These are phyloP conservation scores for Ophiostoma himal-ulmi DNA, from an alignment of 2,329 filamentous ascomycete species.

Conservation along the genomic window DNA sequence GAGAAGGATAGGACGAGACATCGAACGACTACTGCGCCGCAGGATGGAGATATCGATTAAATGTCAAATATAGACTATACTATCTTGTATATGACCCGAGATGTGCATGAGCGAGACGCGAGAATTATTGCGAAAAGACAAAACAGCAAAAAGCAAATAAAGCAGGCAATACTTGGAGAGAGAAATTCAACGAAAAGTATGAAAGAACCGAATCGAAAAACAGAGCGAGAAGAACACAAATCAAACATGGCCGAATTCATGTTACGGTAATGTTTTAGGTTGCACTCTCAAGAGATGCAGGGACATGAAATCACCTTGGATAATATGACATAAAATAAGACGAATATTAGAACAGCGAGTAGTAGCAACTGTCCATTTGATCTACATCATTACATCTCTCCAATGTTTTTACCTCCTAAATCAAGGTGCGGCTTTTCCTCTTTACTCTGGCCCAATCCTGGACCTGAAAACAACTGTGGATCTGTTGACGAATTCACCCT, in stretches of 20 bases:
- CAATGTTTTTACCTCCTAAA: neutral
- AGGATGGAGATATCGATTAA: neutral
- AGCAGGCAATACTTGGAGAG: neutral
- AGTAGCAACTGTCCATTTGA: neutral
- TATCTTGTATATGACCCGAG: neutral
- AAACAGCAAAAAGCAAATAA: neutral
- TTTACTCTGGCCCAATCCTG: neutral
- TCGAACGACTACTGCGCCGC: slow-evolving; percentile 4
- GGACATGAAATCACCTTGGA: neutral
- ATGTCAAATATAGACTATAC: neutral
- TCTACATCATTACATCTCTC: neutral
- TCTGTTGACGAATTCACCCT: slow-evolving; percentile 3
- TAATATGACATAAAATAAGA: neutral
- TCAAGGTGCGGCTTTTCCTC: slow-evolving; percentile 4
- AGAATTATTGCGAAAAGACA: neutral
- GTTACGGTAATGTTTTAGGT: neutral
- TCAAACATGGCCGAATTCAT: neutral
- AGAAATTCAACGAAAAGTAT: neutral
- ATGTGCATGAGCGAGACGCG: neutral
- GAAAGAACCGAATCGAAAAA: neutral
- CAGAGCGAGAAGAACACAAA: neutral
- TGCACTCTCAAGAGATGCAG: neutral
- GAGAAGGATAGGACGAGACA: neutral
- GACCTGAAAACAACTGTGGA: neutral
- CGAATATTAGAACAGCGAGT: neutral